These are phyloP conservation scores for Dictyostelium firmibasis DNA, from an alignment of 78 protist species.

Conservation along the genomic window DNA sequence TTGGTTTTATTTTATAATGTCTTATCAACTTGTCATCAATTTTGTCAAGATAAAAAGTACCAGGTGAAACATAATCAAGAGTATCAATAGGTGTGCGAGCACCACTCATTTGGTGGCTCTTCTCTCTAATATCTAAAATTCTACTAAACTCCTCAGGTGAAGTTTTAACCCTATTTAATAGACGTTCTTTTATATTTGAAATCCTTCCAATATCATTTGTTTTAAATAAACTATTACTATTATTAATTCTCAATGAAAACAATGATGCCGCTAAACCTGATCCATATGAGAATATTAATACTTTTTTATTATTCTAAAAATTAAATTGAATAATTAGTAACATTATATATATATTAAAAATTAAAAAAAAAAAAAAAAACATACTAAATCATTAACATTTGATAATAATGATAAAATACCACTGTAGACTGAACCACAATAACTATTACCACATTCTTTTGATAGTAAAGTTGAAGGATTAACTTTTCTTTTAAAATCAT, in stretches of 20 bases:
- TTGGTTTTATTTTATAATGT: conserved; percentile 40
- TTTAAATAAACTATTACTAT: conserved; percentile 20
- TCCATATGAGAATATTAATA: conserved; percentile 95
- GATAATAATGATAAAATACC: conserved; percentile 90
- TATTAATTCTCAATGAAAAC: conserved; percentile 83
- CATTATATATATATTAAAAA: not conserved
- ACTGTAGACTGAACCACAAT: conserved; percentile 95
- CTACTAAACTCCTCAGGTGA: conserved; percentile 69
- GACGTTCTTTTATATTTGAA: conserved; percentile 51
- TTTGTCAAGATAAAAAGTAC: conserved; percentile 82
- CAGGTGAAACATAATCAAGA: conserved; percentile 62
- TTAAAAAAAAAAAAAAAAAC: not conserved
- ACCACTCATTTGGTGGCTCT: not conserved
- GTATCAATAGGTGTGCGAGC: conserved; percentile 67
- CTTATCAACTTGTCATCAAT: conserved; percentile 84
- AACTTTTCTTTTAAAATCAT: conserved; percentile 77
- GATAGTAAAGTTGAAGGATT: conserved; percentile 53
- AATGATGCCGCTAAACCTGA: conserved; percentile 96
- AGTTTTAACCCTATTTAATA: conserved; percentile 53
- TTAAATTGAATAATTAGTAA: not conserved
- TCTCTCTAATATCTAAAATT: conserved; percentile 72
- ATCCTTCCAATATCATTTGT: conserved; percentile 24
- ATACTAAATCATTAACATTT: conserved; percentile 28
- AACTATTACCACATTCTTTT: conserved; percentile 94
- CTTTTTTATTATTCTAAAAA: conserved; percentile 74